Evolutionary conservation across 345 rosid genomes (phyloP).

Genomic region (Salix udensis): DNA sequence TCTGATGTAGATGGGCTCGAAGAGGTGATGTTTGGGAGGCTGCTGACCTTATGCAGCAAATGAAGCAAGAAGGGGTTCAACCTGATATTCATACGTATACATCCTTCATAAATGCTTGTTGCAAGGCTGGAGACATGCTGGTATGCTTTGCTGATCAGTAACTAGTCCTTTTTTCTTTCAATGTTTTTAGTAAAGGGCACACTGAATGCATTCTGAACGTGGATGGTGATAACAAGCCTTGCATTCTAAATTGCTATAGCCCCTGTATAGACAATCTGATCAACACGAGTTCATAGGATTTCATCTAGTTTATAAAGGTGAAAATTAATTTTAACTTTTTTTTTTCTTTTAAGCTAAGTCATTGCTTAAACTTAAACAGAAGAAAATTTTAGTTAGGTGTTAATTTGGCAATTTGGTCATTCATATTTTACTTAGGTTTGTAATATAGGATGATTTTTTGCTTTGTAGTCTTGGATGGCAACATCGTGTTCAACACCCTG

Average conservation of each 20-base stretch:
- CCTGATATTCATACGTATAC: constrained; percentile 93
- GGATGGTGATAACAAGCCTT: background rate
- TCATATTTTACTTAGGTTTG: background rate
- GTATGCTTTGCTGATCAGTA: constrained; percentile 32
- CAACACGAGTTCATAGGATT: background rate
- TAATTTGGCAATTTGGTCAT: background rate
- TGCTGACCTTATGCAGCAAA: constrained; percentile 88
- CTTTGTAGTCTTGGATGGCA: background rate
- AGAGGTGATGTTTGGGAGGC: constrained; percentile 99
- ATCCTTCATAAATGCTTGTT: constrained; percentile 87
- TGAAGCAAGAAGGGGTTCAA: constrained; percentile 76
- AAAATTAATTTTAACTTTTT: background rate
- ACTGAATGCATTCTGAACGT: background rate
- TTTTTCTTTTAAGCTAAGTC: too few species aligned
- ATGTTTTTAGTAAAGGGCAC: background rate
- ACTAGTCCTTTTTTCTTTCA: background rate
- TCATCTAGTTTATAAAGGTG: background rate
- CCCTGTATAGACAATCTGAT: background rate
- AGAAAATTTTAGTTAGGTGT: background rate
- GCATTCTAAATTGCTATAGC: background rate
- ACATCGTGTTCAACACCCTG: background rate
- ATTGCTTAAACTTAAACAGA: too few species aligned
- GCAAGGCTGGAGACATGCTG: constrained; percentile 96
- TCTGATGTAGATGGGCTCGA: constrained; percentile 75
- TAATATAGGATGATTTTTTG: background rate